Base-by-base conservation (phyloP, 768 basidiomycete genomes). In the Aureoboletus auriporus region DNA sequence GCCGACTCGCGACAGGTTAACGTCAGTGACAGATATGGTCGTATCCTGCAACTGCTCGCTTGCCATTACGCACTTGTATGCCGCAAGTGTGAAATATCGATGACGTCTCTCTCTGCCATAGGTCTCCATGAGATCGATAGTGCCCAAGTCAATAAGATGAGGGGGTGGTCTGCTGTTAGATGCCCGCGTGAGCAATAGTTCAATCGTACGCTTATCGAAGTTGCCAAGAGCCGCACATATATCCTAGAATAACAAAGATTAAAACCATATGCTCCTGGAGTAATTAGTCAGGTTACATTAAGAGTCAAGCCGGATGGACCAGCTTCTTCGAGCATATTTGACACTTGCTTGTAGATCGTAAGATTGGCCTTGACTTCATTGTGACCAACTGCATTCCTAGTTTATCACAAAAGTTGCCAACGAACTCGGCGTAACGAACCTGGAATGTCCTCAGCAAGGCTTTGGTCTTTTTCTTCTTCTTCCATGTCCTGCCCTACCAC, bases 21-120 rank as follows among this genome's bases (percentile, higher is more conserved):
- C 60, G 31, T 77, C 70, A 16, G 63, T 52, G 52, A 75, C 74
- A 3, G 72, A 70, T 6, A 71, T 69, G 36, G 69, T 65, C 4
- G 67, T 56, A 45, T 78, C 75, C 57, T 85, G 80, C 23, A 93
- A 73, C 8, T 79, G 77, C 65, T 93, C 88, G 39, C 74, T 71
- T 2, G 72, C 68, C 41, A 92, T 76, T 29, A 90, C 71, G 28
- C 71, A 64, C 28, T 72, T 76, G 66, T 89, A 95, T 28, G 83
- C 79, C 2, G 77, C 75, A 38, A 86, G 64, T 0, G 89, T 89
- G 70, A 82, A 93, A 61, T 91, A 91, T 53, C 91, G 78, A 63
- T 91, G 82, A 20, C 91, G 85, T 27, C 92, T 84, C 69, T 97
- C 90, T 31, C 92, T 82, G 5, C 90, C 90, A 53, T 77, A 75